Conservation (phyloP, 345 rosid species). For the Eutrema yunnanense region DNA sequence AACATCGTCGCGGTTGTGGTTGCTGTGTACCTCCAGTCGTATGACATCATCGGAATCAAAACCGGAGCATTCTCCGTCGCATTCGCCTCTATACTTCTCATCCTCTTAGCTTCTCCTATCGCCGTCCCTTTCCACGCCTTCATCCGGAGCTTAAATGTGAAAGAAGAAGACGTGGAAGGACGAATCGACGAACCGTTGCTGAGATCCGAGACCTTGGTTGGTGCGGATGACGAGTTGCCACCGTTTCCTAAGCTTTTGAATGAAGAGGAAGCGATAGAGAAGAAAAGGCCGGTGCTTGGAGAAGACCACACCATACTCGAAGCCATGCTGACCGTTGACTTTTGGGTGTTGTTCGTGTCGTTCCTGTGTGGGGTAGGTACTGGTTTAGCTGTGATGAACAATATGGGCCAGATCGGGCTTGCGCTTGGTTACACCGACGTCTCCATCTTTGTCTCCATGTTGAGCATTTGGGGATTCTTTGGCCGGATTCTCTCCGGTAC, state of each 20-base stretch:
- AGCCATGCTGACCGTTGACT: slow-evolving; percentile 38
- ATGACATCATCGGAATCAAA: slow-evolving; percentile 43
- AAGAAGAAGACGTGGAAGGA: slow-evolving; percentile 32
- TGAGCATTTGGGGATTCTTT: slow-evolving; percentile 61
- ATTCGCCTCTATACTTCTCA: slow-evolving; percentile 40
- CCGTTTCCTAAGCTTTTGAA: slow-evolving; percentile 9
- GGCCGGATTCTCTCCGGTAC: slow-evolving; percentile 50
- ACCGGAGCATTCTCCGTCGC: slow-evolving; percentile 32
- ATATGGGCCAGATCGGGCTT: slow-evolving; percentile 59
- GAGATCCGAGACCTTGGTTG: slow-evolving; percentile 8
- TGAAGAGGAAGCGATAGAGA: slow-evolving; percentile 11
- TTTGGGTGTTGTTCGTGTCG: slow-evolving; percentile 57
- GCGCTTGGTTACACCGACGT: slow-evolving; percentile 50
- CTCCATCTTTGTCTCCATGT: slow-evolving; percentile 49
- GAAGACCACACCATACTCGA: slow-evolving; percentile 49
- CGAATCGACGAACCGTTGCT: slow-evolving; percentile 39
- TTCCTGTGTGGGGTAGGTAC: slow-evolving; percentile 55
- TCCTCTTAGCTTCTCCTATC: slow-evolving; percentile 43
- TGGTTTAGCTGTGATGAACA: slow-evolving; percentile 52
- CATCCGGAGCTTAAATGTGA: not conserved
- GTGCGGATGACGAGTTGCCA: slow-evolving; percentile 21
- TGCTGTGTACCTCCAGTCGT: slow-evolving; percentile 47
- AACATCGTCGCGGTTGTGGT: slow-evolving; percentile 42
- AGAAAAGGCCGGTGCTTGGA: slow-evolving; percentile 35
- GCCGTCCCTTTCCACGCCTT: slow-evolving; percentile 37